A percentile compares a stretch with the other conserved stretches of the same genome.
Evolutionary conservation across 2,329 filamentous ascomycete genomes (phyloP).

Genomic region (Arthrocladium fulminans): DNA sequence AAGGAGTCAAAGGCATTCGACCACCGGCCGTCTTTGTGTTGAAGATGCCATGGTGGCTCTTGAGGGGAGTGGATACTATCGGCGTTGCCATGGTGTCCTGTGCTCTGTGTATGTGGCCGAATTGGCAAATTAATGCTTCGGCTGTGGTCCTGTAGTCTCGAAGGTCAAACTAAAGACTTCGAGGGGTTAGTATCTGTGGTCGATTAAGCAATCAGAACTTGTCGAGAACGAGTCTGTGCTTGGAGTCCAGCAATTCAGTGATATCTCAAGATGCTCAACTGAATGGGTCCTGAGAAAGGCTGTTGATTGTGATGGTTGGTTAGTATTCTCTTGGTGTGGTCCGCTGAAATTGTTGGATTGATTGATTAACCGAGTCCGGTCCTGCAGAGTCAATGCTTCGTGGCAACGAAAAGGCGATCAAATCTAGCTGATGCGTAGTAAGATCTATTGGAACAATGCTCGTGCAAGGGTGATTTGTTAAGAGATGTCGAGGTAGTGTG

Average conservation of each 20-base stretch:
- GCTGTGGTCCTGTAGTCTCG: constrained; percentile 27
- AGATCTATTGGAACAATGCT: constrained; percentile 32
- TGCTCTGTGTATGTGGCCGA: constrained; percentile 30
- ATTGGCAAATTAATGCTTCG: constrained; percentile 43
- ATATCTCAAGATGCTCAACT: constrained; percentile 31
- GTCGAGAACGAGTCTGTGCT: constrained; percentile 25
- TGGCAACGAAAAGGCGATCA: constrained; percentile 30
- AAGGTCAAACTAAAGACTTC: constrained; percentile 24
- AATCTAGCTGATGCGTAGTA: constrained; percentile 22
- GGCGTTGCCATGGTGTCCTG: constrained; percentile 64
- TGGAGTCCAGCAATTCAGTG: constrained; percentile 26
- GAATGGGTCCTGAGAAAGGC: constrained; percentile 30
- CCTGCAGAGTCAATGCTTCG: constrained; percentile 22
- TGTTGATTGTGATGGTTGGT: constrained; percentile 23
- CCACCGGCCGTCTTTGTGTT: constrained; percentile 86
- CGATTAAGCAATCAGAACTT: constrained; percentile 29
- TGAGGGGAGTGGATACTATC: constrained; percentile 79
- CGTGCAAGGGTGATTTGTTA: constrained; percentile 20
- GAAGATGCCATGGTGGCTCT: constrained; percentile 90
- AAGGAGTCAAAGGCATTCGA: constrained; percentile 89
- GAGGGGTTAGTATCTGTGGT: constrained; percentile 26
- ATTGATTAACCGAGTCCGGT: constrained; percentile 27
- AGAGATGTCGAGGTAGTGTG: constrained; percentile 27
- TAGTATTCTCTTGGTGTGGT: constrained; percentile 24
- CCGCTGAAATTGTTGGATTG: constrained; percentile 26